phyloP scores from a whole-genome alignment of 768 basidiomycete species.

The Russula foetens region DNA sequence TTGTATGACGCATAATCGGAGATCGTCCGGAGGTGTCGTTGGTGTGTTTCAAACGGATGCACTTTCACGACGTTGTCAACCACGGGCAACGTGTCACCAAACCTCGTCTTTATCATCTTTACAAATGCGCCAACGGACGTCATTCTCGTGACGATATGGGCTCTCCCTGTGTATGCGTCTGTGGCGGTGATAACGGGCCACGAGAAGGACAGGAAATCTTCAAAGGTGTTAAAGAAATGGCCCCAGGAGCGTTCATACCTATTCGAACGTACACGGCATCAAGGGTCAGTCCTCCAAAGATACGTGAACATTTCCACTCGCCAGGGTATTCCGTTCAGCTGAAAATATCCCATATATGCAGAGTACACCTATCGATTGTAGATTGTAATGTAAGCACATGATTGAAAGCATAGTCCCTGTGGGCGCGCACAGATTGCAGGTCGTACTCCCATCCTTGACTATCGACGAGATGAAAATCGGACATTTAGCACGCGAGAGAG shows the following conservation, averaged over 20 bases:
- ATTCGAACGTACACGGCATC: neutral
- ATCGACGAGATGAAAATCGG: conserved; percentile 66
- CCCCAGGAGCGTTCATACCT: conserved; percentile 83
- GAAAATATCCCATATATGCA: conserved; percentile 74
- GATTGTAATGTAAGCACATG: neutral
- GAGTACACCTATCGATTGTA: conserved; percentile 50
- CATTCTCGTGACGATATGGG: conserved; percentile 74
- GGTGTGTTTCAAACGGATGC: conserved; percentile 57
- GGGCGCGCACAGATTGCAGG: conserved; percentile 58
- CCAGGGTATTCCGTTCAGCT: conserved; percentile 63
- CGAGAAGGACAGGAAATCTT: conserved; percentile 70
- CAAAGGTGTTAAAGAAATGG: conserved; percentile 68
- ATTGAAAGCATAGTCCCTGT: neutral
- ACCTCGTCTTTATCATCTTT: conserved; percentile 85
- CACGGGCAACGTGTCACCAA: conserved; percentile 65
- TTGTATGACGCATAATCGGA: conserved; percentile 60
- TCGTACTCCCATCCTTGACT: conserved; percentile 76
- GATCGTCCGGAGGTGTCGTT: conserved; percentile 63
- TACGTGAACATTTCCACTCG: conserved; percentile 23
- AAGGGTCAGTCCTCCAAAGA: neutral
- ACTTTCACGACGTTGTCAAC: conserved; percentile 67
- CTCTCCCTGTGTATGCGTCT: conserved; percentile 58
- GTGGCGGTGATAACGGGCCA: conserved; percentile 80
- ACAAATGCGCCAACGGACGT: conserved; percentile 66
- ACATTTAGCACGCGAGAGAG: conserved; percentile 32